Evolutionary conservation across 73 alveolate species (phyloP).

Genomic region (Symbiodinium natans): DNA sequence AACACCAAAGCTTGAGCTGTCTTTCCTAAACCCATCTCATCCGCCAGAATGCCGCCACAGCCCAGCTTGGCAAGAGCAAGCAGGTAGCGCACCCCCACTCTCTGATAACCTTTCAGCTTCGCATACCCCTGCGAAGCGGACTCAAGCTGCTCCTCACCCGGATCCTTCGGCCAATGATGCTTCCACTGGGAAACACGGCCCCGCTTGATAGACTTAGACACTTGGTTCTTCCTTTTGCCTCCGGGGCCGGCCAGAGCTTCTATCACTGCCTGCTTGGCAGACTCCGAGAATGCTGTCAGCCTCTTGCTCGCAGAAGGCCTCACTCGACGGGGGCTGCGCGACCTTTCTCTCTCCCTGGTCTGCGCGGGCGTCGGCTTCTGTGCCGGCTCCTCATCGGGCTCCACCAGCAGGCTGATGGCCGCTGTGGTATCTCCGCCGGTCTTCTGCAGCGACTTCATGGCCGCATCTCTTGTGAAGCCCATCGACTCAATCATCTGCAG

Average conservation of each 20-base stretch:
- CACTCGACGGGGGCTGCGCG: background rate
- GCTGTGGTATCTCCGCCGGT: background rate
- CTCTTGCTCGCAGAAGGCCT: background rate
- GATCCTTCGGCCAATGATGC: constrained; percentile 62
- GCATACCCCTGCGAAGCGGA: constrained; percentile 56
- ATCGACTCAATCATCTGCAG: background rate
- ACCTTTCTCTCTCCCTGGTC: background rate
- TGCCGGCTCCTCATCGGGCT: background rate
- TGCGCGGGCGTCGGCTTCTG: background rate
- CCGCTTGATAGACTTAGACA: constrained; percentile 1
- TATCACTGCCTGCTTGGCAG: constrained; percentile 47
- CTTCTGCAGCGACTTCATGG: background rate
- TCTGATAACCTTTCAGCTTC: constrained; percentile 56
- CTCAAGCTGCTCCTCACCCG: constrained; percentile 18
- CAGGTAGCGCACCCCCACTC: constrained; percentile 60
- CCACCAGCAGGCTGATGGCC: background rate
- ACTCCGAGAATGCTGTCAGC: background rate
- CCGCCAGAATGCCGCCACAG: constrained; percentile 97
- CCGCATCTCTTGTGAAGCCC: background rate
- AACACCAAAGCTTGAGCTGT: constrained; percentile 96
- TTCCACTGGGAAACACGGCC: constrained; percentile 63
- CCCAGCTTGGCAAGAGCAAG: constrained; percentile 2
- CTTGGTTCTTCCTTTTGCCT: constrained; percentile 17
- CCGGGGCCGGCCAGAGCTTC: constrained; percentile 57
- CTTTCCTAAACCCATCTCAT: constrained; percentile 99